phyloP scores from a whole-genome alignment of 345 rosid species.

The Bretschneidera sinensis region DNA sequence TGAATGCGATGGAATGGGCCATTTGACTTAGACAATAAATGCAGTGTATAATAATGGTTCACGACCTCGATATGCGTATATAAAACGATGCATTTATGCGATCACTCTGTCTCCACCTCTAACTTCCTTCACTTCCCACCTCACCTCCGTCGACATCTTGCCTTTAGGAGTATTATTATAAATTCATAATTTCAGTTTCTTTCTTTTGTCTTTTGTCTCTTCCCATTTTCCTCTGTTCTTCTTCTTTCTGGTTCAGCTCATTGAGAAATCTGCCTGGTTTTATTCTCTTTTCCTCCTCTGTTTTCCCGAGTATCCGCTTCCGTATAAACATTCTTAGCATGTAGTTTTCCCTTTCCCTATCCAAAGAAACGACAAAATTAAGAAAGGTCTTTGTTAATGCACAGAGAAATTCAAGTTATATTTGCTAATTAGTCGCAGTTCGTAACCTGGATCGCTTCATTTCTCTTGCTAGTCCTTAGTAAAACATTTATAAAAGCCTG shows the following conservation, averaged over 20 bases:
- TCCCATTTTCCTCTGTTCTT: neutral
- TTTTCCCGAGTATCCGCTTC: slow-evolving; percentile 17
- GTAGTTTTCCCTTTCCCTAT: slow-evolving; percentile 9
- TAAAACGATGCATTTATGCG: slow-evolving; percentile 15
- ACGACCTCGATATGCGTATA: slow-evolving; percentile 20
- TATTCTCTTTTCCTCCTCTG: no score
- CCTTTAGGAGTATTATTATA: no score
- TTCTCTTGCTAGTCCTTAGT: slow-evolving; percentile 33
- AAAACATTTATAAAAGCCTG: slow-evolving; percentile 45
- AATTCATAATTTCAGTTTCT: neutral
- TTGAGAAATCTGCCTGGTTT: no score
- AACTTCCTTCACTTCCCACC: neutral
- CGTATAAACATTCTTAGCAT: slow-evolving; percentile 27
- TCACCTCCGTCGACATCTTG: neutral
- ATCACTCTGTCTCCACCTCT: neutral
- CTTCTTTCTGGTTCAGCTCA: slow-evolving; percentile 20
- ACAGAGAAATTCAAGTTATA: neutral
- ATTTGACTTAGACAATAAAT: no score
- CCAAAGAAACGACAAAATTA: slow-evolving; percentile 12
- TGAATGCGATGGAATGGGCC: no score
- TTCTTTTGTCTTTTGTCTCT: neutral
- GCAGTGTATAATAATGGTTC: neutral
- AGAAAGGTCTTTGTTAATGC: neutral
- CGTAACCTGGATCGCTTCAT: slow-evolving; percentile 31
- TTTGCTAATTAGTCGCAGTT: neutral